A percentile compares a stretch with the other conserved stretches of the same genome.
Conservation (phyloP, 768 basidiomycete genomes). For the Termitomyces sp. region DNA sequence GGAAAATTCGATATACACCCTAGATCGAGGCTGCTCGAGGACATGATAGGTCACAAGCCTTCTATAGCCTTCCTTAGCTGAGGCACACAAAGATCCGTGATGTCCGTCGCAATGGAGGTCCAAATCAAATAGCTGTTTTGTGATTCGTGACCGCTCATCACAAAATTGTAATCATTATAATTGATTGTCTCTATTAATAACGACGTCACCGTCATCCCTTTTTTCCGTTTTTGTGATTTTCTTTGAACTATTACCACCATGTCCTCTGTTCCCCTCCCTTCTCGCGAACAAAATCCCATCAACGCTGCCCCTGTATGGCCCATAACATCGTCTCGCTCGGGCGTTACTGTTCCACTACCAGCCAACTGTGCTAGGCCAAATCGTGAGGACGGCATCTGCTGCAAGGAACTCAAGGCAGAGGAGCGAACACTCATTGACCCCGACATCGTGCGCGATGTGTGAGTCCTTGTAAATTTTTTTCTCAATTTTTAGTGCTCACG, state of each 20-base stretch:
- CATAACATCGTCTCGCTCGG: conserved; percentile 39
- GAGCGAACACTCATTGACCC: conserved; percentile 82
- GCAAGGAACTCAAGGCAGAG: conserved; percentile 83
- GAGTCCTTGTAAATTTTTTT: conserved; percentile 23
- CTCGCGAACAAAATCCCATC: conserved; percentile 19
- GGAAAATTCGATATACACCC: too few relatives aligned
- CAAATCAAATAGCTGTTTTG: neutral
- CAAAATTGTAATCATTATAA: neutral
- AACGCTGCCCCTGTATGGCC: conserved; percentile 64
- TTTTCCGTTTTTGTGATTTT: neutral
- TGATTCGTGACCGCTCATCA: neutral
- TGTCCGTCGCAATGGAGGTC: too few relatives aligned
- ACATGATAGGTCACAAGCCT: too few relatives aligned
- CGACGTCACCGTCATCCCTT: neutral
- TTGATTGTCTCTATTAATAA: neutral
- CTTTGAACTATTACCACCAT: conserved; percentile 14
- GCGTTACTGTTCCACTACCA: conserved; percentile 40
- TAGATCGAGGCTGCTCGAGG: neutral
- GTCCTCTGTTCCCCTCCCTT: conserved; percentile 31
- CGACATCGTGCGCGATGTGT: conserved; percentile 86
- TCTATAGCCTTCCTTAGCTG: too few relatives aligned
- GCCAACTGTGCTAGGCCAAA: conserved; percentile 56
- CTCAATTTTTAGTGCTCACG: neutral
- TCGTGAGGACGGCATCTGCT: conserved; percentile 69
- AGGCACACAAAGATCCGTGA: too few relatives aligned